Base-by-base conservation (phyloP, 306 rosid species). In the Vigna unguiculata region DNA sequence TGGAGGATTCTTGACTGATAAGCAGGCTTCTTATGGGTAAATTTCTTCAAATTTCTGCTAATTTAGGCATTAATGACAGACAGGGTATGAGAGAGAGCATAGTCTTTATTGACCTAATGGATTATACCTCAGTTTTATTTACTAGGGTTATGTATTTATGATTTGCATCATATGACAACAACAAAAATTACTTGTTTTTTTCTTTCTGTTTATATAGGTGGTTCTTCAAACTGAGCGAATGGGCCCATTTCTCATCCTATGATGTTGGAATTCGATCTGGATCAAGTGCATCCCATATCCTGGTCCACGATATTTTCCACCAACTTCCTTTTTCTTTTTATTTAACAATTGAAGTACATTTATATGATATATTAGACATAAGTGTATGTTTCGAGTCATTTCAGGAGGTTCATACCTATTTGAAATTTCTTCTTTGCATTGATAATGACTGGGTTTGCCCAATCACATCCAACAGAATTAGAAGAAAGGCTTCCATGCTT, bases 1-100 rank as follows among this genome's bases (percentile, higher is more conserved):
- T 24, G 98, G 98, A 81, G 98, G 97, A 32, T 94, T 94, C 88
- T 85, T 94, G 84, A 94, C 98, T 5, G 98, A 94, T 71, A 88
- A 89, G 74, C 84, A 95, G 82, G 98, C 98, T 69, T 86, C 95
- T 16, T 89, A 92, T 77, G 98, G 98, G 98, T 95, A 83, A 88
- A 70, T 80, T 57, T 75, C 51, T 69, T 65, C 58, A 53, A 16
- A 72, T 71, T 53, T 71, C 58, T 68, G 43, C 78, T 76, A 69
- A 41, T 59, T 32, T 75, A 54, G 43, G 46, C 51, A 12, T 40
- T 40, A 40, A 43, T 47, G 51, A 69, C 22, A 49, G 28, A 47
- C 49, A 16, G 65, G 75, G 77, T 49, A 36, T 25, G 19, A 51
- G 66, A 57, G 51, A 52, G 55, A 68, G 34, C 65, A 64, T 1